Conservation (phyloP, 2,329 filamentous ascomycete genomes). For the Trichophaea hybrida region DNA sequence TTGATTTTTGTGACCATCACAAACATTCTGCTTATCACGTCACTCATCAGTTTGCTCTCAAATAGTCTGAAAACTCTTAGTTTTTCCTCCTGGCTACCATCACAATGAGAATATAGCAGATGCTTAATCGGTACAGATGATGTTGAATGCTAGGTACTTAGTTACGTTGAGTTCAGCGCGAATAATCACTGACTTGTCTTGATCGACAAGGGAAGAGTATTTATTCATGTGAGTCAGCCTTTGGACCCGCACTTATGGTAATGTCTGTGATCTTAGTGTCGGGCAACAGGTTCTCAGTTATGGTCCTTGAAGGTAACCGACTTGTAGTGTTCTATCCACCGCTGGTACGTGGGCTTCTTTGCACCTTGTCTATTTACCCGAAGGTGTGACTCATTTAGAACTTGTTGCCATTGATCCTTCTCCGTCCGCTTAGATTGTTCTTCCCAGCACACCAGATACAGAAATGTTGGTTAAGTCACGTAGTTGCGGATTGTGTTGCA, state of each 20-base stretch:
- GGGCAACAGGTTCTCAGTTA: slow-evolving; percentile 37
- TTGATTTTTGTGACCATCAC: slow-evolving; percentile 64
- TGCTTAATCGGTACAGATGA: slow-evolving; percentile 31
- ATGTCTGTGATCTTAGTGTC: too few relatives aligned
- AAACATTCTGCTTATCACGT: slow-evolving; percentile 65
- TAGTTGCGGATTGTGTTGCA: background rate
- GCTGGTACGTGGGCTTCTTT: slow-evolving; percentile 32
- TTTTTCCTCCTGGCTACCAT: background rate
- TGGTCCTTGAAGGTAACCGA: slow-evolving; percentile 47
- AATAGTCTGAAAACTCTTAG: slow-evolving; percentile 49
- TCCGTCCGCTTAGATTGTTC: slow-evolving; percentile 58
- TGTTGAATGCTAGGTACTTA: slow-evolving; percentile 36
- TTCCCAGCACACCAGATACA: slow-evolving; percentile 35
- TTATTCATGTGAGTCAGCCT: slow-evolving; percentile 58
- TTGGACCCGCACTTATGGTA: background rate
- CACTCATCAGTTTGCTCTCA: slow-evolving; percentile 61
- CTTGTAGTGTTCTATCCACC: slow-evolving; percentile 57
- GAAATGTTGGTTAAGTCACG: background rate
- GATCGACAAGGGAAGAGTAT: slow-evolving; percentile 48
- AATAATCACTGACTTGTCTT: slow-evolving; percentile 26
- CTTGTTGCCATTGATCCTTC: slow-evolving; percentile 54
- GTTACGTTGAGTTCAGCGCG: background rate
- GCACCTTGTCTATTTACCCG: slow-evolving; percentile 21
- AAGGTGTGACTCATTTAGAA: slow-evolving; percentile 37
- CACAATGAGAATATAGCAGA: background rate